phyloP scores from a whole-genome alignment of 1,139 yeast species.

The Pichia sp. region DNA sequence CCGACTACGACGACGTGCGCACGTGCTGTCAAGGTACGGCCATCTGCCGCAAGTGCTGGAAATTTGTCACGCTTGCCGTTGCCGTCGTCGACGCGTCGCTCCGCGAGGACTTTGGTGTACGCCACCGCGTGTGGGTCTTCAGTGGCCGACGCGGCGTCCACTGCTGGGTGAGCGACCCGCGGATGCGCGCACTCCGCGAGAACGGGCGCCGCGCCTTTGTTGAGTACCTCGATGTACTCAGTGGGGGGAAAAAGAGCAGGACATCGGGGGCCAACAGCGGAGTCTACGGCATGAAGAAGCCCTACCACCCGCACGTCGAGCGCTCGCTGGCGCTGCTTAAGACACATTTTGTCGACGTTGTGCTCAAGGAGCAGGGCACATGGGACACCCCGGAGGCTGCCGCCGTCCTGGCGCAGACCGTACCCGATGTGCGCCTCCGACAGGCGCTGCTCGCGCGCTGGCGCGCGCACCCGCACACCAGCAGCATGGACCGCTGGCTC shows the following conservation, averaged over 20 bases:
- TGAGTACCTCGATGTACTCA: conserved; percentile 76
- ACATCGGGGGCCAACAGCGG: conserved; percentile 16
- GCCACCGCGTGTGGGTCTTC: conserved; percentile 87
- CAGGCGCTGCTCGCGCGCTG: conserved; percentile 55
- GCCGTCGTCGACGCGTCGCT: conserved; percentile 68
- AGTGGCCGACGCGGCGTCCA: conserved; percentile 99
- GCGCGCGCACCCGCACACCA: conserved; percentile 42
- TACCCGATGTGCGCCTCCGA: conserved; percentile 57
- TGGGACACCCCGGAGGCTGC: conserved; percentile 55
- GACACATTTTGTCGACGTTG: conserved; percentile 58
- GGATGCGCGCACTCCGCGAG: conserved; percentile 76
- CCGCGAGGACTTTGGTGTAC: conserved; percentile 84
- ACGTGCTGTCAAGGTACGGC: conserved; percentile 88
- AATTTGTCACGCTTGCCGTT: conserved; percentile 80
- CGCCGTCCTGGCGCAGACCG: conserved; percentile 54
- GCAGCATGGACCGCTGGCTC: conserved; percentile 67
- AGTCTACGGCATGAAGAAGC: conserved; percentile 56
- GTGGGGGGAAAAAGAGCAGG: conserved; percentile 44
- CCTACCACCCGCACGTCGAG: conserved; percentile 83
- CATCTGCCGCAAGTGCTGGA: conserved; percentile 92
- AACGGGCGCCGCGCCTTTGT: conserved; percentile 69
- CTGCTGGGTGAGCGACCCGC: conserved; percentile 91
- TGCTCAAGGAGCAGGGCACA: conserved; percentile 81
- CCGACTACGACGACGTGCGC: conserved; percentile 90
- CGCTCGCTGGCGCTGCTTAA: conserved; percentile 72